Percentiles rank a stretch among this genome's conserved stretches.
Evolutionary conservation across 257 asterid genomes (phyloP).

Genomic region (Eucommia ulmoides): DNA sequence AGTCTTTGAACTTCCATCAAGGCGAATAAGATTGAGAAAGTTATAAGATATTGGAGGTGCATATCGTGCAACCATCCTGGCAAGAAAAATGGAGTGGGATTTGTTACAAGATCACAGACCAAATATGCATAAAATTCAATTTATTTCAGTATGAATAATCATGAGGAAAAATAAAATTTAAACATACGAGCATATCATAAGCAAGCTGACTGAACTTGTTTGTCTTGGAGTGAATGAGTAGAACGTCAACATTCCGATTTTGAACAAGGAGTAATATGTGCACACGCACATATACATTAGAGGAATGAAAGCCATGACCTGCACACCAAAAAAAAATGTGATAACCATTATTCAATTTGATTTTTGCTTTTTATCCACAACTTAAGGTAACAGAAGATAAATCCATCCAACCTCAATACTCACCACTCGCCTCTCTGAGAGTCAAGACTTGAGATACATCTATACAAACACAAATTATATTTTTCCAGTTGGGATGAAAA

Average conservation of each 20-base stretch:
- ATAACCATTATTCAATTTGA: too few relatives aligned
- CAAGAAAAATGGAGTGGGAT: too few relatives aligned
- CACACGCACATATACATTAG: slow-evolving; percentile 81
- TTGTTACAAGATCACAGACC: too few relatives aligned
- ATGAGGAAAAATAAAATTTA: slow-evolving; percentile 5
- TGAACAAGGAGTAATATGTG: slow-evolving; percentile 75
- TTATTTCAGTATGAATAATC: slow-evolving; percentile 2
- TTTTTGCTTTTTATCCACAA: too few relatives aligned
- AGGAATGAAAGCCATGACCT: slow-evolving; percentile 68
- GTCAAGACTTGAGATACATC: too few relatives aligned
- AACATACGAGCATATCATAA: slow-evolving; percentile 89
- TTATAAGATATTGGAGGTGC: slow-evolving; percentile 80
- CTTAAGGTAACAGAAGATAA: too few relatives aligned
- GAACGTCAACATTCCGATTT: slow-evolving; percentile 75
- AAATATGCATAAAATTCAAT: too few relatives aligned
- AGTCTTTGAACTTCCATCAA: slow-evolving; percentile 39
- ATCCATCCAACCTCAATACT: too few relatives aligned
- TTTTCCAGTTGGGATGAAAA: too few relatives aligned
- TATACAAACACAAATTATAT: too few relatives aligned
- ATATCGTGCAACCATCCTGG: slow-evolving; percentile 79
- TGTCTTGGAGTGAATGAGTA: slow-evolving; percentile 69
- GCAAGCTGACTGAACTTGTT: slow-evolving; percentile 85
- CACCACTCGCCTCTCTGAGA: too few relatives aligned
- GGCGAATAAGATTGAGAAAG: slow-evolving; percentile 68
- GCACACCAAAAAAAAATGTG: slow-evolving; percentile 16